Evolutionary conservation across 2,329 filamentous ascomycete species (phyloP).

Genomic region (Penicillium sp.): DNA sequence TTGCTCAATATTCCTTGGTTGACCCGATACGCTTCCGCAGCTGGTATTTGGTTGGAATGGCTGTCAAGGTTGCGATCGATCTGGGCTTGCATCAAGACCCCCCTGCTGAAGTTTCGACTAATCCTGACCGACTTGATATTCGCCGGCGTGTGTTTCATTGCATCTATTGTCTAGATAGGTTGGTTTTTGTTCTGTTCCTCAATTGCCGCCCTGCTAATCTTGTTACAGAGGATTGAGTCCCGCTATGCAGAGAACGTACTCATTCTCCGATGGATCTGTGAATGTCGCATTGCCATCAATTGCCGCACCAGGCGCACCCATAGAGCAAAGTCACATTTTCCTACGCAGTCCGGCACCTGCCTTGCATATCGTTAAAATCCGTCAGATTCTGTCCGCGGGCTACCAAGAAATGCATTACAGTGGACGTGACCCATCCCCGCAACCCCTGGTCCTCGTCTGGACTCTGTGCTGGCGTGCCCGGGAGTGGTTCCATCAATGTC

Average conservation of each 20-base stretch:
- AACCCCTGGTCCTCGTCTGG: slow-evolving; percentile 55
- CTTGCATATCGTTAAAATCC: slow-evolving; percentile 74
- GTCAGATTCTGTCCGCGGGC: slow-evolving; percentile 82
- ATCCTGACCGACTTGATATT: slow-evolving; percentile 69
- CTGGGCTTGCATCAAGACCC: slow-evolving; percentile 92
- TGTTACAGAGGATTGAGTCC: slow-evolving; percentile 73
- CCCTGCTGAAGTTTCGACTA: slow-evolving; percentile 63
- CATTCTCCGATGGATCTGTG: slow-evolving; percentile 85
- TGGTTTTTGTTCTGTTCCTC: slow-evolving; percentile 21
- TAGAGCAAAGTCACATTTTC: slow-evolving; percentile 44
- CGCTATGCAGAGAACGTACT: slow-evolving; percentile 82
- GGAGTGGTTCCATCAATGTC: slow-evolving; percentile 76
- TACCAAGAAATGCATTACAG: slow-evolving; percentile 87
- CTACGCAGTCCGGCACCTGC: slow-evolving; percentile 64
- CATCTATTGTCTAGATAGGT: slow-evolving; percentile 86
- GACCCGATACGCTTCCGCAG: slow-evolving; percentile 90
- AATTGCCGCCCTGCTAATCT: slow-evolving; percentile 5
- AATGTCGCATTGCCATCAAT: slow-evolving; percentile 71
- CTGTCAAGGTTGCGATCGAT: slow-evolving; percentile 82
- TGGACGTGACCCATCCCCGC: slow-evolving; percentile 63
- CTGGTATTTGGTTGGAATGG: slow-evolving; percentile 91
- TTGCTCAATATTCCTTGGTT: slow-evolving; percentile 85
- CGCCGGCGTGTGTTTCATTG: slow-evolving; percentile 85
- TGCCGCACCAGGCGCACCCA: slow-evolving; percentile 46
- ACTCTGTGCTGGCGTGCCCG: slow-evolving; percentile 57